A percentile compares a stretch with the other conserved stretches of the same genome.
Evolutionary conservation across 2,329 filamentous ascomycete genomes (phyloP).

Genomic region (Aspergillus puulaauensis): DNA sequence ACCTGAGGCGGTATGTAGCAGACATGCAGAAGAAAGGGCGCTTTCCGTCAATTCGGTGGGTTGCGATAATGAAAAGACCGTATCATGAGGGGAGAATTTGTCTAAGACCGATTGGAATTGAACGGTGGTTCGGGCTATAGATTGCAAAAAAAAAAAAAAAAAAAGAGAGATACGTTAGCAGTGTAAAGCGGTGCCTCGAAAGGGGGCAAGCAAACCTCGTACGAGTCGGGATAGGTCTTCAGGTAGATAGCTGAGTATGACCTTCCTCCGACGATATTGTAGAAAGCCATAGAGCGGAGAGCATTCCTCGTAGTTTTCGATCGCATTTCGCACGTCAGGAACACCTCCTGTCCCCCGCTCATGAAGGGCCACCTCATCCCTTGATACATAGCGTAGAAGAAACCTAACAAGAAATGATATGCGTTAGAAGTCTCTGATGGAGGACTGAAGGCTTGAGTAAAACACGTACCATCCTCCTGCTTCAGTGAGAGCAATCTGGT

Average conservation of each 20-base stretch:
- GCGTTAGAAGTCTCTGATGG: neutral
- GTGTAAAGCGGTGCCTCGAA: neutral
- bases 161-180: constrained; percentile 11
- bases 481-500: constrained; percentile 76
- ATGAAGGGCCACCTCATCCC: constrained; percentile 83
- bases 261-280: constrained; percentile 83
- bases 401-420: constrained; percentile 62
- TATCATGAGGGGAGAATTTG: constrained; percentile 81
- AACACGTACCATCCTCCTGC: constrained; percentile 85
- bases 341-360: constrained; percentile 77
- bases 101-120: constrained; percentile 64
- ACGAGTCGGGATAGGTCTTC: constrained; percentile 86
- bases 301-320: constrained; percentile 76
- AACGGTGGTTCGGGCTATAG: constrained; percentile 73
- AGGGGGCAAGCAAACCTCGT: constrained; percentile 67
- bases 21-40: constrained; percentile 82
- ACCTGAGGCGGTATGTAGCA: constrained; percentile 80
- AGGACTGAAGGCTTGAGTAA: neutral
- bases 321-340: constrained; percentile 74
- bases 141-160: neutral
- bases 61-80: constrained; percentile 71
- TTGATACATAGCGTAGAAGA: constrained; percentile 82
- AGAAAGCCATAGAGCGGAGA: constrained; percentile 92
- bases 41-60: constrained; percentile 83
- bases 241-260: constrained; percentile 89